Evolutionary conservation across 2,329 filamentous ascomycete genomes (phyloP).

Genomic region (Ophiostoma angusticollis): DNA sequence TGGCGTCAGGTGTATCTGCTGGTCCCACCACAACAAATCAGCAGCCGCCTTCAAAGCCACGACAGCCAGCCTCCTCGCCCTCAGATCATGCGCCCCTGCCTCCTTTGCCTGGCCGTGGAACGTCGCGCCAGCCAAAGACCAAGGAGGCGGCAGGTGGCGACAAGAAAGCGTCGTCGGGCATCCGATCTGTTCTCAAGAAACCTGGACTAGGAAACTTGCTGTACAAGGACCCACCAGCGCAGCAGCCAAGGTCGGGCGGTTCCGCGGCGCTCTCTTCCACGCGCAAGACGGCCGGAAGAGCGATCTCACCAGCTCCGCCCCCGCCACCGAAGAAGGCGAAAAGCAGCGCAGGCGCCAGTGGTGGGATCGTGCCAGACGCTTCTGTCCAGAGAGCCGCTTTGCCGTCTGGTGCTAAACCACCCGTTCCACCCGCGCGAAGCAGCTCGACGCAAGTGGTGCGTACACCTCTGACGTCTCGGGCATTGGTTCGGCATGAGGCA

Average conservation of each 20-base stretch:
- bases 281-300: neutral
- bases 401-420: no score
- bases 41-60: no score
- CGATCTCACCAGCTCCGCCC: neutral
- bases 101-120: neutral
- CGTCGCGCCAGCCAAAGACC: neutral
- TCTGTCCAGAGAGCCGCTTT: no score
- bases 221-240: conserved; percentile 15
- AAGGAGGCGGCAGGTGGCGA: neutral
- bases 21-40: conserved; percentile 18
- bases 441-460: conserved; percentile 3
- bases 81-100: no score
- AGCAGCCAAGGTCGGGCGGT: neutral
- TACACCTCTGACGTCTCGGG: conserved; percentile 13
- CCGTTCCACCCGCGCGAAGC: neutral
- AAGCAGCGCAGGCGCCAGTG: neutral
- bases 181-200: conserved; percentile 39
- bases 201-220: conserved; percentile 35
- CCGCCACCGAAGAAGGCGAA: conserved; percentile 7
- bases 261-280: neutral
- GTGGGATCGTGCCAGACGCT: no score
- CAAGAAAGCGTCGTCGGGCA: conserved; percentile 14
- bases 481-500: conserved; percentile 10
- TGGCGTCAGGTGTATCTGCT: conserved; percentile 7
- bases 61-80: no score